Evolutionary conservation across 2,329 filamentous ascomycete genomes (phyloP).

Genomic region (Talaromyces sp.): DNA sequence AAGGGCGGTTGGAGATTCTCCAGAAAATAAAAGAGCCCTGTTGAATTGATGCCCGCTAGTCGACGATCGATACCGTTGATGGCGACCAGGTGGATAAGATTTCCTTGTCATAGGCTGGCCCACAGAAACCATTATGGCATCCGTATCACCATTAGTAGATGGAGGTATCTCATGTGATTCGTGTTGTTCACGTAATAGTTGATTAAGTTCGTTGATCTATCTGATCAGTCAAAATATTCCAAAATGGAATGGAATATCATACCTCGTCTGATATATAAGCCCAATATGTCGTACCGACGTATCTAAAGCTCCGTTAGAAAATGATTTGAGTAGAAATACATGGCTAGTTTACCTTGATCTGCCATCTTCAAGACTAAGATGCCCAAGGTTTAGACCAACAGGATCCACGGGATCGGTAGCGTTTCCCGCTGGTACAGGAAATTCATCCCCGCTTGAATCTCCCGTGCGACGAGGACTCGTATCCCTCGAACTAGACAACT

Average conservation of each 20-base stretch:
- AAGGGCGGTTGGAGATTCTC: conserved; percentile 36
- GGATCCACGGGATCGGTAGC: conserved; percentile 45
- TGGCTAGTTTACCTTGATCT: conserved; percentile 32
- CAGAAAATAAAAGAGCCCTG: conserved; percentile 38
- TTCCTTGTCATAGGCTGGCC: conserved; percentile 14
- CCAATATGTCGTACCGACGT: conserved; percentile 48
- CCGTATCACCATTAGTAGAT: conserved; percentile 25
- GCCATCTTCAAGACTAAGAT: conserved; percentile 46
- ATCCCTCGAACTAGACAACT: conserved; percentile 25
- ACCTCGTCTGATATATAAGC: conserved; percentile 48
- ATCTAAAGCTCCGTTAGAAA: conserved; percentile 31
- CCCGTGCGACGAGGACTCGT: conserved; percentile 36
- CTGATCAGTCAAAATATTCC: conserved; percentile 18
- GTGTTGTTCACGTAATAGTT: conserved; percentile 43
- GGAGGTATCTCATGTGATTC: conserved; percentile 33
- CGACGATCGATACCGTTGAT: conserved; percentile 18
- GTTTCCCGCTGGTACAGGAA: conserved; percentile 43
- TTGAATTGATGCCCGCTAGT: conserved; percentile 34
- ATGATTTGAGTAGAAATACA: neutral
- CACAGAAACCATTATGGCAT: conserved; percentile 24
- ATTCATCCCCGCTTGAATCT: conserved; percentile 42
- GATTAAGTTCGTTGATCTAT: conserved; percentile 47
- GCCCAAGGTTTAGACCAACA: conserved; percentile 42
- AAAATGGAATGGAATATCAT: conserved; percentile 16
- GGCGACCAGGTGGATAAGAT: neutral